Base-by-base conservation (phyloP, 108 stramenopile species). In the Halocafeteria seosinensis region DNA sequence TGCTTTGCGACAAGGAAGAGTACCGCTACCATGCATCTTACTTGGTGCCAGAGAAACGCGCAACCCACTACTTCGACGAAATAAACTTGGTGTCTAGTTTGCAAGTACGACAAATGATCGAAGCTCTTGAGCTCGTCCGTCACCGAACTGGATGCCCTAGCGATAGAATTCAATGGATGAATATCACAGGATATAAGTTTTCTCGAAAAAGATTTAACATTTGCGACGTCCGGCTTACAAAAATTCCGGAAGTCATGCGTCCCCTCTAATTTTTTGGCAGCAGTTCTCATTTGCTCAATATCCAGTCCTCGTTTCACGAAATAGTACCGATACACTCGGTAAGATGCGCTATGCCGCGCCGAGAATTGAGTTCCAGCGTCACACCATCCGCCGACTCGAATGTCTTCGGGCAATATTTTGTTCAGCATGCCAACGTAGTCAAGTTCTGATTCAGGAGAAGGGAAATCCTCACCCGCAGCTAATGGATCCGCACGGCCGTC, bases 1-100 rank as follows among this genome's bases (percentile, higher is more conserved):
- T 85, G 75, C 34, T 75, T 76, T 12, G 93, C 97, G 27, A 98
- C 82, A 57, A 89, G 71, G 66, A 93, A 91, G 11, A 95, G 65
- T 25, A 95, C 76, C 9, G 87, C 72, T 62, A 86, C 89, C 58
- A 98, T 90, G 72, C 88, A 95, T 25, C 96, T 85, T 57, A 95
- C 89, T 78, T 91, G 90, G 75, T 95, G 96, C 96, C 96, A 98
- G 26, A 95, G 71, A 67, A 98, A 98, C 37, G 95, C 91, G 55
- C 86, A 85, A 3, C 94, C 96, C 23, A 69, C 63, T 37, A 98
- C 86, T 75, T 89, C 67, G 27, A 92, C 72, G 65, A 82, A 86
- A 57, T 77, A 84, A 63, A 85, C 30, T 64, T 51, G 65, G 50
- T 61, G 55, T 12, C 37, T 57, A 31, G 11, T 29, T 27, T 4